Evolutionary conservation across 1,284 basidiomycete genomes (phyloP), one percentile per base, ranked within the genome.

Genomic region (Heliocybe sulcata): DNA sequence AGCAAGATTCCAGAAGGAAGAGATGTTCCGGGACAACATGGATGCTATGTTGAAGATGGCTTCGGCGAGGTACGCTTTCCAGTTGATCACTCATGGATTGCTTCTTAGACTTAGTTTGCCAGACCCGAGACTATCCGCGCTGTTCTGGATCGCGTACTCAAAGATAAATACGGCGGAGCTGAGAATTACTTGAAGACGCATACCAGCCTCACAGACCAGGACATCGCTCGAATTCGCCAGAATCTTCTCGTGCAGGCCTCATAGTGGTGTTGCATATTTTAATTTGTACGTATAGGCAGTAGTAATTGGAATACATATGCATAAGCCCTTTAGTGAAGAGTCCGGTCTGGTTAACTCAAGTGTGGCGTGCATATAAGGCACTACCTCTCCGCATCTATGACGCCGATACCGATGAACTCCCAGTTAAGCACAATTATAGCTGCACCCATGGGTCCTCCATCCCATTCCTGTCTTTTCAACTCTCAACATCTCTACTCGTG

Each of bases 31-130:
- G 1, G 74, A 80, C 2, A 85, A 89, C 59, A 80, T 76, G 48
- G 80, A 87, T 55, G 85, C 86, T 22, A 87, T 85, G 1, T 69
- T 87, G 16, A 89, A 87, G 59, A 88, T 90, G 87, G 79, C 2
- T 89, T 85, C 61, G 77, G 84, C 88, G 86, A 64, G 55, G 75
- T 61, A n/a, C 22, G 14, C 33, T 51, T 52, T 45, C 12, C 31
- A 11, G 11, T 25, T 14, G 2, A 22, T 10, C 9, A 50, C 55
- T 55, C 26, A 54, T 59, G 16, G 61, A 54, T 53, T 8, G n/a
- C 11, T 9, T 45, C 26, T 49, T 49, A 4, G 16, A 25, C n/a
- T 45, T 20, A 45, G 8, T 49, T 16, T 26, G 8, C 27, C 58
- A 90, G 87, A 54, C 75, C 75, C 38, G 85, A 86, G 61, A 87